Base-by-base conservation (phyloP, 106 monocot species). In the Allium fistulosum region DNA sequence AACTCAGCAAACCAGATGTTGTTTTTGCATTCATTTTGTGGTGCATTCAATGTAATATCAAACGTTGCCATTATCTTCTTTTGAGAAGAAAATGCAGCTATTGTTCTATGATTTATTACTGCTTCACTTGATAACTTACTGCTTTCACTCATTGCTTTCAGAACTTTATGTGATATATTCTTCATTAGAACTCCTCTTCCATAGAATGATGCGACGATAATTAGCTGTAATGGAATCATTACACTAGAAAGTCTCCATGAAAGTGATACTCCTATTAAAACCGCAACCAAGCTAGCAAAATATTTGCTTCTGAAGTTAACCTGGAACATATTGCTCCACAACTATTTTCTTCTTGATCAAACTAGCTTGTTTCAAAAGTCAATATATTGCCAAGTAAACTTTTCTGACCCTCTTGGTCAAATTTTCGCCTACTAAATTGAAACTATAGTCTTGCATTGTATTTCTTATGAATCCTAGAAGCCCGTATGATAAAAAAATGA, bases 61-160 rank as follows among this genome's bases (percentile, higher is more conserved):
- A 71, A 71, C 18, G 61, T 12, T 60, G 22, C 11, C 48, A 71
- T 12, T 22, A 71, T 61, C 48, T 26, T 49, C 13, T 71, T 50
- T 22, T 71, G 71, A 16, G 71, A 71, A 2, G 50, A 71, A 50
- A 71, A 71, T 37, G 71, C 71, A 13, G 59, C 13, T 16, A 71
- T 50, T 11, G 71, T 70, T 4, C 13, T 57, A 10, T 58, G 48
- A 26, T 49, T 70, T 11, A 17, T 17, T 48, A 70, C 53, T 48
- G 70, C 70, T 16, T 49, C 58, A 14, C 59, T 26, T 8, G 60
- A 22, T 13, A 61, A 47, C 49, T 71, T 46, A 58, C 71, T 61
- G 58, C 69, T 59, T 17, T 70, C 48, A 10, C 14, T 11, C 58
- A 17, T 57, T 47, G 58, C 57, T 46, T 58, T 58, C 16, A 58